A percentile compares a stretch with the other conserved stretches of the same genome.
Evolutionary conservation across 352 stramenopile genomes (phyloP).

Genomic region (Globisporangium polare): DNA sequence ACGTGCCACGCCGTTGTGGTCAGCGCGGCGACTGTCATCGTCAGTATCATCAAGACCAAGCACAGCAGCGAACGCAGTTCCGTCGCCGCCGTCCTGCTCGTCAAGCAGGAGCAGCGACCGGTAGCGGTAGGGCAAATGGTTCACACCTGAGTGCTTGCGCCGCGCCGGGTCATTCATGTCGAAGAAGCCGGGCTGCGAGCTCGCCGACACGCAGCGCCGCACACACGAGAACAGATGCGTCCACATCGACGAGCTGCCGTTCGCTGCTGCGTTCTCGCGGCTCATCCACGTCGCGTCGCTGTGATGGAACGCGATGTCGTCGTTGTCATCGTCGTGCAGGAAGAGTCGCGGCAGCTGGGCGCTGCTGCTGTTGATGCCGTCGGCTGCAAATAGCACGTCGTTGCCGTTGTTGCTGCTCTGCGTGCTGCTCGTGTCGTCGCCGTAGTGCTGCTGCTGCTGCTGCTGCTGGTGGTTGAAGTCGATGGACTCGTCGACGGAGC

Average conservation of each 20-base stretch:
- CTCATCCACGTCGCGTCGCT: slow-evolving; percentile 5
- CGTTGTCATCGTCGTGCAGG: not conserved
- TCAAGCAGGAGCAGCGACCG: slow-evolving; percentile 13
- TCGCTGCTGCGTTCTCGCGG: not conserved
- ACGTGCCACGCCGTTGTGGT: slow-evolving; percentile 25
- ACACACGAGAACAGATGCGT: slow-evolving; percentile 15
- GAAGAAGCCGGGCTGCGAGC: slow-evolving; percentile 25
- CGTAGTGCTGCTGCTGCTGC: not conserved
- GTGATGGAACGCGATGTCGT: slow-evolving; percentile 3
- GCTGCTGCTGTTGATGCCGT: not conserved
- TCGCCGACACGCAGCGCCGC: slow-evolving; percentile 15
- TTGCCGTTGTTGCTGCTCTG: not conserved
- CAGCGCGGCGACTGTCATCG: slow-evolving; percentile 14
- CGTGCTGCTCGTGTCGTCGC: slow-evolving; percentile 9
- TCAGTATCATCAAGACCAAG: slow-evolving; percentile 11
- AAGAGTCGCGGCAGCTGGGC: slow-evolving; percentile 1
- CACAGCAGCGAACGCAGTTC: slow-evolving; percentile 17
- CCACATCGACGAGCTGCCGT: slow-evolving; percentile 1
- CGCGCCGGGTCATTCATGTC: slow-evolving; percentile 26
- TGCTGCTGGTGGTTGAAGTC: not conserved
- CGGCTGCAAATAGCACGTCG: not conserved
- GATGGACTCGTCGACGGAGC: not conserved
- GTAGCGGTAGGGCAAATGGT: slow-evolving; percentile 15
- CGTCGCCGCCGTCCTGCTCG: not conserved
- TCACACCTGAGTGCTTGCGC: slow-evolving; percentile 30